Evolutionary conservation across 768 basidiomycete species (phyloP), one percentile per base, ranked within the genome.

Genomic region (Kwoniella dendrophila): DNA sequence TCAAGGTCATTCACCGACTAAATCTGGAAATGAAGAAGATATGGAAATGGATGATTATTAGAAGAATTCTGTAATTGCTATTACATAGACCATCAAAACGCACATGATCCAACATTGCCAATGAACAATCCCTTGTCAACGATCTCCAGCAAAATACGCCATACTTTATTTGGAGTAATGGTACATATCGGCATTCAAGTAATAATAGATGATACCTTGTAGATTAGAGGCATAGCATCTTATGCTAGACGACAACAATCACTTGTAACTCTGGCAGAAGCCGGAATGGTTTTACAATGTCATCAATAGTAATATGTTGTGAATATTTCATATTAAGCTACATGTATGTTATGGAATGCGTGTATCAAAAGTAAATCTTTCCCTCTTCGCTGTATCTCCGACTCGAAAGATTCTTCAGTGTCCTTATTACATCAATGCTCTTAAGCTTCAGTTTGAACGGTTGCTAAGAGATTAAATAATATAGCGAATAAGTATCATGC

Each of bases 381-480:
- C 24, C 34, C 16, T 24, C 14, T 22, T 44, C 44, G 22, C 20
- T 4, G 22, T 29, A 20, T 29, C 3, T 27, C 8, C 16, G 34
- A 36, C 18, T 43, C 41, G 6, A 43, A 43, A 20, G 41, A 36
- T 36, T n/a, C n/a, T n/a, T n/a, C n/a, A n/a, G n/a, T n/a, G n/a
- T n/a, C n/a, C n/a, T n/a, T 7, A 43, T 43, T 29, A 36, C 14
- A 12, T 27, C 14, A 3, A 30, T 8, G 38, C 20, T 14, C 22
- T 40, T 64, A 73, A 24, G 72, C 72, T 52, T 73, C 72, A 49
- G 72, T 73, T 44, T 73, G 72, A n/a, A 73, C 52, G 12, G 64
- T 69, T 27, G 72, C 71, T 73, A 38, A n/a, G 33, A 18, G 14
- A 43, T 26, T 41, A 33, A 62, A n/a, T n/a, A n/a, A n/a, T n/a